These are phyloP conservation scores for Brassica nigra DNA, from an alignment of 345 rosid genomes.

Conservation along the genomic window DNA sequence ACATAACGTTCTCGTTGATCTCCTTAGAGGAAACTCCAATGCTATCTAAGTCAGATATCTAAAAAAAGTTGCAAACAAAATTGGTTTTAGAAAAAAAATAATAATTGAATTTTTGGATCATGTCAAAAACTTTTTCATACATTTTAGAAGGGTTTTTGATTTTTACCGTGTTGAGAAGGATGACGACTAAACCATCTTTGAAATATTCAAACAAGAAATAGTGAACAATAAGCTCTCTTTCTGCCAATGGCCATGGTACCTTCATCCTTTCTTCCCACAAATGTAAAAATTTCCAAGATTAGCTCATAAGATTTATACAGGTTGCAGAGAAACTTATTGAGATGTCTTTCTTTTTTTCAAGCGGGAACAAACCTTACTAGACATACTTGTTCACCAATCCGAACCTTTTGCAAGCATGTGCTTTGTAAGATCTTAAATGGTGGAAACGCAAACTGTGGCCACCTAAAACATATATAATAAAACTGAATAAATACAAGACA, in stretches of 20 bases:
- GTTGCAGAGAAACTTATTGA: background rate
- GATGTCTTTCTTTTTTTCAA: background rate
- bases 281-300: slow-evolving; percentile 20
- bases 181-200: slow-evolving; percentile 68
- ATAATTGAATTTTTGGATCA: background rate
- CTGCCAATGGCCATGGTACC: slow-evolving; percentile 85
- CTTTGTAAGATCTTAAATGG: slow-evolving; percentile 57
- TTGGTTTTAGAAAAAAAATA: background rate
- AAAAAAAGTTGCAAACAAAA: slow-evolving; percentile 30
- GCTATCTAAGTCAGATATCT: slow-evolving; percentile 70
- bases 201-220: slow-evolving; percentile 70
- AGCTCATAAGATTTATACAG: slow-evolving; percentile 15
- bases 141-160: background rate
- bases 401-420: slow-evolving; percentile 62
- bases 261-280: slow-evolving; percentile 95
- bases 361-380: slow-evolving; percentile 59
- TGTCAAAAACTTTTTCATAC: background rate
- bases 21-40: slow-evolving; percentile 59
- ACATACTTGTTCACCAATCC: slow-evolving; percentile 73
- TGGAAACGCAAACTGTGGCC: slow-evolving; percentile 84
- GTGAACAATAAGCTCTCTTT: slow-evolving; percentile 80
- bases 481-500: background rate
- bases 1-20: slow-evolving; percentile 54
- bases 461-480: slow-evolving; percentile 51
- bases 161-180: slow-evolving; percentile 71